Base-by-base conservation (phyloP, 1,284 basidiomycete genomes). In the Phellopilus nigrolimitatus region DNA sequence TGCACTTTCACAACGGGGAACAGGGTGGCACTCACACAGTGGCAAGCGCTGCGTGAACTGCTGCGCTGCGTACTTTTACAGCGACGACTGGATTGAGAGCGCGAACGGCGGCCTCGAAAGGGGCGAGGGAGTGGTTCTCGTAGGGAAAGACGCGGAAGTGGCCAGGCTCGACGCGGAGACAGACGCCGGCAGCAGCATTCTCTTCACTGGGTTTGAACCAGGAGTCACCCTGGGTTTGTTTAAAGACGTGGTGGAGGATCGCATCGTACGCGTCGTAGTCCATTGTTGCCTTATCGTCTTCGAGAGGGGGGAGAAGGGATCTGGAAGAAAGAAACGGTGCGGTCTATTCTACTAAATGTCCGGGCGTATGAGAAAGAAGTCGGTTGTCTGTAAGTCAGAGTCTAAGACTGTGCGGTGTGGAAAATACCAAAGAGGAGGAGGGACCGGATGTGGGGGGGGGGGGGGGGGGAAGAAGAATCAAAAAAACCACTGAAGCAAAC, bases 181-280 rank as follows among this genome's bases (percentile, higher is more conserved):
- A 85, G 56, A 87, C 82, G 55, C 83, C 84, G 1, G 80, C 79
- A 49, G 80, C 76, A 38, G 84, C 66, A 63, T 83, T 83, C 66
- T 86, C 83, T 59, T 84, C 79, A 3, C 80, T 76, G 7, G 83
- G 82, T 62, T 85, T 85, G 68, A 86, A 86, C 84, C 84, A 87
- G 7, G 82, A 79, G 58, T 84, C 82, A 2, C 79, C 78, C 63
- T 84, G 81, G 0, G 84, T 85, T 78, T 84, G 71, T 57, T 65
- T 70, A 65, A 75, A 85, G 54, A 86, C 76, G 64, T 80, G 80
- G 62, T 85, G 83, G 4, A 84, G 70, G 43, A 85, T 71, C n/a
- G 83, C 83, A 64, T 86, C 83, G 65, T 79, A 85, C 42, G 79
- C 78, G 64, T 86, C 83, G 69, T 85, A 86, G 62, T 85, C 82